Evolutionary conservation across 2,329 filamentous ascomycete genomes (phyloP).

Genomic region (Fusarium xyrophilum): DNA sequence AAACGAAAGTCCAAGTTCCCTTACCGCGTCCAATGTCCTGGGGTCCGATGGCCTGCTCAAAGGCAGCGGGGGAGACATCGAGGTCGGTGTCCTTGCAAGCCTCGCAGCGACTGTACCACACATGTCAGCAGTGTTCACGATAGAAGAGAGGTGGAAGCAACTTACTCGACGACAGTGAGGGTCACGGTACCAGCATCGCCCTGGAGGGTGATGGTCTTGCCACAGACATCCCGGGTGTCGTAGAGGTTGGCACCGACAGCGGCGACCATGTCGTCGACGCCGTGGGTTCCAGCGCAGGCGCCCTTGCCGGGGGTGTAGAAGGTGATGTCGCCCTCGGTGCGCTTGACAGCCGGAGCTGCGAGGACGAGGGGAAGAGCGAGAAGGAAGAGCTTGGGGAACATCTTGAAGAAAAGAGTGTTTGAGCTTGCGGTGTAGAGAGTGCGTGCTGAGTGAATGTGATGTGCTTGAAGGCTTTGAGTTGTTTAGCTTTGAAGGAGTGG

Average conservation of each 20-base stretch:
- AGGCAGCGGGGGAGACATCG: slow-evolving; percentile 57
- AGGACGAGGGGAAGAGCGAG: slow-evolving; percentile 29
- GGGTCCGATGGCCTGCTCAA: slow-evolving; percentile 52
- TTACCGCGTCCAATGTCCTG: slow-evolving; percentile 28
- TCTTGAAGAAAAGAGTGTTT: slow-evolving; percentile 21
- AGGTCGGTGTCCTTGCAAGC: slow-evolving; percentile 56
- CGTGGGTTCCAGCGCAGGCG: slow-evolving; percentile 69
- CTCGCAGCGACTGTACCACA: slow-evolving; percentile 57
- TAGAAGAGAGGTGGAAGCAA: background rate
- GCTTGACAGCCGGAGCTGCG: slow-evolving; percentile 24
- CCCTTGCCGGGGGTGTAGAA: slow-evolving; percentile 73
- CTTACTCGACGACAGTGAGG: slow-evolving; percentile 68
- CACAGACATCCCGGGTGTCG: slow-evolving; percentile 67
- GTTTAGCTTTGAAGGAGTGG: background rate
- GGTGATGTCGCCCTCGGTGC: slow-evolving; percentile 28
- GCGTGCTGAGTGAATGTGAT: background rate
- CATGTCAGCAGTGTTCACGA: background rate
- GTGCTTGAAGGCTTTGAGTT: slow-evolving; percentile 15
- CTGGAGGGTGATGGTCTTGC: slow-evolving; percentile 67
- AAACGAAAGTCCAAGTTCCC: slow-evolving; percentile 15
- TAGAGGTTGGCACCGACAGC: slow-evolving; percentile 73
- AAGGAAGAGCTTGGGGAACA: slow-evolving; percentile 34
- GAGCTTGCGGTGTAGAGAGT: background rate
- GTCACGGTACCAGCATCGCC: slow-evolving; percentile 57
- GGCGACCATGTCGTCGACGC: slow-evolving; percentile 64